Conservation (phyloP, 495 filamentous ascomycete genomes). For the Penicillium egyptiacum region DNA sequence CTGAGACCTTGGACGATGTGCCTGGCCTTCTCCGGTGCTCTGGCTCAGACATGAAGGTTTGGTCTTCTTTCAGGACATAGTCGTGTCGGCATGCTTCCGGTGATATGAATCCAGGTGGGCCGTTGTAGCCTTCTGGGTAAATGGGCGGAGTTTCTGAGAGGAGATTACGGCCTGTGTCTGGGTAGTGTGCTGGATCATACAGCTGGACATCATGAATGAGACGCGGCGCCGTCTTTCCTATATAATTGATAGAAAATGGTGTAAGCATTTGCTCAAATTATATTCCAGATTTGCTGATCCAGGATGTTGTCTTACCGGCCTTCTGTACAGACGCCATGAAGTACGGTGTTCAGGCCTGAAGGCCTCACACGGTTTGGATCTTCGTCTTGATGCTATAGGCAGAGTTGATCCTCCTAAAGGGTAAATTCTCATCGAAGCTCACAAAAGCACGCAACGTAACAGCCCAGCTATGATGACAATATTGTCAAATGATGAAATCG, state of each 20-base stretch:
- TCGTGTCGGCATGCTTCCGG: conserved; percentile 53
- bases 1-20: conserved; percentile 51
- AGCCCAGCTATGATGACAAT: not conserved
- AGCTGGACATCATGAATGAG: conserved; percentile 56
- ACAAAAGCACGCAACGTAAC: not conserved
- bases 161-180: conserved; percentile 50
- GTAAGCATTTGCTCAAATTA: conserved; percentile 10
- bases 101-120: conserved; percentile 35
- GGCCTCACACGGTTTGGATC: conserved; percentile 1
- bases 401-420: not conserved
- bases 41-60: conserved; percentile 46
- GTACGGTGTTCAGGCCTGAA: conserved; percentile 21
- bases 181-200: conserved; percentile 55
- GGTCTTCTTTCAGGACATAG: conserved; percentile 54
- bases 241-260: not conserved
- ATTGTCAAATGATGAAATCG: conserved; percentile 14
- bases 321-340: conserved; percentile 38
- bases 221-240: conserved; percentile 64
- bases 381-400: not conserved
- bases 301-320: conserved; percentile 32
- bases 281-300: not conserved
- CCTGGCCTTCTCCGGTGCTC: conserved; percentile 38
- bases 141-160: conserved; percentile 54
- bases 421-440: not conserved
- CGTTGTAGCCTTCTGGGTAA: conserved; percentile 33